Base-by-base conservation (phyloP, 2,329 filamentous ascomycete species). In the Apiospora marii region DNA sequence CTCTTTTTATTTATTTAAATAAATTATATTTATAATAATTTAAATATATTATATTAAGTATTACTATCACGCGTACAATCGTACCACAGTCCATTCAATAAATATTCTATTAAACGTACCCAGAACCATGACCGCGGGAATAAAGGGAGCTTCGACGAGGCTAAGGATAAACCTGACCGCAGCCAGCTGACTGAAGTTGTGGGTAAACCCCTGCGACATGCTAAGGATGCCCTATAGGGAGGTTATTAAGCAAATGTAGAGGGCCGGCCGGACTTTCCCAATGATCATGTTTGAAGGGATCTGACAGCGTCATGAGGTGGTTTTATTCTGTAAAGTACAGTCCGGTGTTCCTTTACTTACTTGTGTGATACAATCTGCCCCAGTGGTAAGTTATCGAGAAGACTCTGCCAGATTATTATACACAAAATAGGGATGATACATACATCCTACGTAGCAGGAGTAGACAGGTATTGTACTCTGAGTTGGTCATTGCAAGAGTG, bases 191-290 rank as follows among this genome's bases (percentile, higher is more conserved):
- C 67, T 51, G 24, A 75, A 77, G 68, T 75, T 76, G n/a, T 77
- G 73, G 0, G 81, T 80, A 1, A 82, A 76, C 10, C 80, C 81
- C 71, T 82, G 80, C 70, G 78, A 80, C 46, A 81, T 77, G 3
- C 76, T 77, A 1, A 80, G 74, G 2, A 81, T 14, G 6, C 81
- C 81, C 76, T 75, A 76, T 3, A 73, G 27, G 14, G 72, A 76
- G 16, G 75, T 76, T 24, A 74, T 69, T 1, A 76, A 53, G 27
- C 74, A 75, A n/a, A 77, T 76, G 69, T 80, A 79, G 22, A 76
- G 72, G 5, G 74, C 74, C 4, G 78, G 79, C 30, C 75, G 73
- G 22, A 77, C 75, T 43, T 76, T 73, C 3, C 74, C 73, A 53
- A 76, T 74, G 41, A 76, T 74, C 49, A 76, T 69, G 58, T 77